Evolutionary conservation across 176 grass and related monocot species (phyloP), one percentile per base, ranked within the genome.

Genomic region (Paspalum notatum): DNA sequence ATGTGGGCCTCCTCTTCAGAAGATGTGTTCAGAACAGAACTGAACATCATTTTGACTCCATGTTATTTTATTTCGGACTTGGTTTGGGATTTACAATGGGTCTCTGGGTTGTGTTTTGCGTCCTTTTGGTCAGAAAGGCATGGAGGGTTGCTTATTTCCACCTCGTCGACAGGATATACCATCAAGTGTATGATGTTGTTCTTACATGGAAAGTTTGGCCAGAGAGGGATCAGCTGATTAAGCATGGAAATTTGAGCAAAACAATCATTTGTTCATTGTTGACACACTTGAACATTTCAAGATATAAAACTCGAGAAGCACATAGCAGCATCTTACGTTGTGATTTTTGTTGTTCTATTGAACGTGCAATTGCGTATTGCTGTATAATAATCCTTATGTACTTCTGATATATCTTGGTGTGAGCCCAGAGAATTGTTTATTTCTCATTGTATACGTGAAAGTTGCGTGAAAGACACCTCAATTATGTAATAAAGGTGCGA

Each of bases 71-170:
- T 41, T 45, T 78, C 40, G 68, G 81, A 6, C 27, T 78, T 13
- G 21, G 21, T 14, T 10, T 78, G 24, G 90, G 90, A 38, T 88
- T 68, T 37, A 0, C 69, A 1, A 12, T 68, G 21, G 72, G 82
- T 25, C 62, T 82, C 18, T 88, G 82, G 90, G 27, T 12, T 46
- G 54, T 85, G 27, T 77, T 87, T 14, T 75, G 42, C 6, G 1
- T 17, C 7, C 4, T 91, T 0, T 18, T 88, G 20, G 85, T 91
- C 68, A 64, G 49, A 16, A 82, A 54, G 15, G 1, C 21, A 16
- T 91, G 86, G 82, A 79, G 71, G 6, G 12, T 79, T 69, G 41
- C 43, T 49, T 85, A 50, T 44, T 85, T 64, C 6, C 14, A 24
- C 52, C 7, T 69, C 9, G 39, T 85, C 5, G 77, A 88, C 61